Percentiles rank a stretch among this genome's conserved stretches.
Evolutionary conservation across 352 stramenopile genomes (phyloP).

Genomic region (Aphanomyces astaci): DNA sequence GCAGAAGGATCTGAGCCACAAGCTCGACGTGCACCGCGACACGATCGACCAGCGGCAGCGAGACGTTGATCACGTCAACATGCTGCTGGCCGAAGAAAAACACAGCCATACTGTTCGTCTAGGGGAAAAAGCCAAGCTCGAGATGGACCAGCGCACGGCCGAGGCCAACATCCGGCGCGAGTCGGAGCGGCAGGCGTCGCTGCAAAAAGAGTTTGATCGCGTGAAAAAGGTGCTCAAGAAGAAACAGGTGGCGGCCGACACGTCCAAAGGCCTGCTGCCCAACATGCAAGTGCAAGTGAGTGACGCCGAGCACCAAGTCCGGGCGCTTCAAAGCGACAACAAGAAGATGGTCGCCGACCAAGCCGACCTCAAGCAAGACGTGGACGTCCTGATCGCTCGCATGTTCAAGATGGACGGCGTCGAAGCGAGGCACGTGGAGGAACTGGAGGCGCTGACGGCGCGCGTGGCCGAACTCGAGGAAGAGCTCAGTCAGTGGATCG

Average conservation of each 20-base stretch:
- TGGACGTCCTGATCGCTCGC: slow-evolving; percentile 83
- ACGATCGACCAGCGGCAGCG: slow-evolving; percentile 87
- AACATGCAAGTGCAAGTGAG: slow-evolving; percentile 73
- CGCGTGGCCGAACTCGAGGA: slow-evolving; percentile 69
- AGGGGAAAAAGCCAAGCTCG: slow-evolving; percentile 58
- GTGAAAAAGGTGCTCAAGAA: slow-evolving; percentile 86
- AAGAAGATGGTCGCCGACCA: slow-evolving; percentile 53
- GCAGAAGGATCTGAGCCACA: slow-evolving; percentile 68
- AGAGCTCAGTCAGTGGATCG: slow-evolving; percentile 79
- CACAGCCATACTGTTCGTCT: slow-evolving; percentile 69
- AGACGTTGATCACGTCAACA: slow-evolving; percentile 83
- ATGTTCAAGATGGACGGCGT: slow-evolving; percentile 83
- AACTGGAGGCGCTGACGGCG: slow-evolving; percentile 52
- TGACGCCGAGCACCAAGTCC: slow-evolving; percentile 65
- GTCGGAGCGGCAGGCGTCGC: slow-evolving; percentile 48
- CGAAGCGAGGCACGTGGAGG: slow-evolving; percentile 58
- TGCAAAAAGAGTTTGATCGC: slow-evolving; percentile 74
- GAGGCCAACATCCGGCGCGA: slow-evolving; percentile 49
- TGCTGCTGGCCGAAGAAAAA: slow-evolving; percentile 80
- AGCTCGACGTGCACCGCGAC: slow-evolving; percentile 83
- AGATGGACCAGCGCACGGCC: slow-evolving; percentile 50
- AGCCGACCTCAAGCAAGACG: slow-evolving; percentile 83
- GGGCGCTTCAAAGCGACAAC: slow-evolving; percentile 54
- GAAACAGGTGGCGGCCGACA: slow-evolving; percentile 74
- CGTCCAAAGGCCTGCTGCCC: slow-evolving; percentile 60